Evolutionary conservation across 306 rosid genomes (phyloP).

Genomic region (Crataegus laevigata): DNA sequence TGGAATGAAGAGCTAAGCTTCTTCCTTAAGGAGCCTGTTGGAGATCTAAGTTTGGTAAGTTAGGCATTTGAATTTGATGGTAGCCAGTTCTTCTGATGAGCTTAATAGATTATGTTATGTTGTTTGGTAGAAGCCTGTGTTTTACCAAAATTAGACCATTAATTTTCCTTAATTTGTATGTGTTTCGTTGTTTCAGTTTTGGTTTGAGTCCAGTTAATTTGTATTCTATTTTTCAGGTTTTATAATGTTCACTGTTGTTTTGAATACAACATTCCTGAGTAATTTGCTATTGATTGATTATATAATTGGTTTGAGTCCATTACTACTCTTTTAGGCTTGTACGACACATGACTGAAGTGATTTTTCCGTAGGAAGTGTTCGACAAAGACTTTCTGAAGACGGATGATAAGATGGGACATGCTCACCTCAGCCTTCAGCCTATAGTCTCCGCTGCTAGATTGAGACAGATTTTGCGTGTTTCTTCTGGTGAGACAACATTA

Average conservation of each 20-base stretch:
- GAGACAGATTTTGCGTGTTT: slow-evolving; percentile 50
- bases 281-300: neutral
- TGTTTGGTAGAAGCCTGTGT: neutral
- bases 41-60: slow-evolving; percentile 69
- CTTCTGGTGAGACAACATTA: slow-evolving; percentile 58
- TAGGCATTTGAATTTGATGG: slow-evolving; percentile 8
- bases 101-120: neutral
- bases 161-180: neutral
- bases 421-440: slow-evolving; percentile 80
- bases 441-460: slow-evolving; percentile 75
- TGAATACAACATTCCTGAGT: neutral
- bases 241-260: neutral
- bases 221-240: neutral
- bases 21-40: slow-evolving; percentile 53
- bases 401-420: slow-evolving; percentile 97
- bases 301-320: neutral
- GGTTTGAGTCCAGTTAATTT: neutral
- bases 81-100: neutral
- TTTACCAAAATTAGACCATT: neutral
- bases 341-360: neutral
- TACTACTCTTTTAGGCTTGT: neutral
- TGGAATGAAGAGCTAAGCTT: slow-evolving; percentile 95
- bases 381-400: slow-evolving; percentile 88
- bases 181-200: neutral
- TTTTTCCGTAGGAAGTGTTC: slow-evolving; percentile 66